Conservation (phyloP, 768 basidiomycete species). For the Naganishia kalamii region DNA sequence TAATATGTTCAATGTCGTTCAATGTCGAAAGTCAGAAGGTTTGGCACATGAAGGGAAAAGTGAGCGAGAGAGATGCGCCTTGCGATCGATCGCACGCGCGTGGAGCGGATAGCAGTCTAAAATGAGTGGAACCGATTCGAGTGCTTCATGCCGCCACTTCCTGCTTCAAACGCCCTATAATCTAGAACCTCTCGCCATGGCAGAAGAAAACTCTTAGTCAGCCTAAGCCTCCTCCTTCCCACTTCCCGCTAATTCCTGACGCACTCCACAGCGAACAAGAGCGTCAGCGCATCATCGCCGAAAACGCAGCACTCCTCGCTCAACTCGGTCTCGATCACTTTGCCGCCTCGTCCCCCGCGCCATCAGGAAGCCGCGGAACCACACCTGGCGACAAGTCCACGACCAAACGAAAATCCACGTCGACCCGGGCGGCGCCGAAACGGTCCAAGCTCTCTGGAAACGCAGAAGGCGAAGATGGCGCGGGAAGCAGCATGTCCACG, state of each 20-base stretch:
- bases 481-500: not conserved
- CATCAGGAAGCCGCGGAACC: not conserved
- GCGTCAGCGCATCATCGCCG: slow-evolving; percentile 42
- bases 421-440: not conserved
- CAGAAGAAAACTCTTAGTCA: slow-evolving; percentile 8
- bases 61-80: too few relatives aligned
- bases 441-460: slow-evolving; percentile 1
- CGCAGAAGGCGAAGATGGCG: not conserved
- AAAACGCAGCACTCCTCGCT: slow-evolving; percentile 40
- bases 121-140: not conserved
- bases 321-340: slow-evolving; percentile 40
- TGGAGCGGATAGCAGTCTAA: not conserved
- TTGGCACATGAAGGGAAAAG: too few relatives aligned
- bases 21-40: not conserved
- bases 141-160: too few relatives aligned
- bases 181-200: not conserved
- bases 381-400: not conserved
- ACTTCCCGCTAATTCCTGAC: not conserved
- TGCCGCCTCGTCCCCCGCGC: not conserved
- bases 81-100: not conserved
- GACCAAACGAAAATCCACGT: not conserved
- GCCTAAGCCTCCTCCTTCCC: not conserved
- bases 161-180: not conserved
- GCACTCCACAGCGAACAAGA: slow-evolving; percentile 32
- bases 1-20: not conserved